A percentile compares a stretch with the other conserved stretches of the same genome.
Conservation (phyloP, 1,284 basidiomycete genomes). For the Cryptococcus sp. region DNA sequence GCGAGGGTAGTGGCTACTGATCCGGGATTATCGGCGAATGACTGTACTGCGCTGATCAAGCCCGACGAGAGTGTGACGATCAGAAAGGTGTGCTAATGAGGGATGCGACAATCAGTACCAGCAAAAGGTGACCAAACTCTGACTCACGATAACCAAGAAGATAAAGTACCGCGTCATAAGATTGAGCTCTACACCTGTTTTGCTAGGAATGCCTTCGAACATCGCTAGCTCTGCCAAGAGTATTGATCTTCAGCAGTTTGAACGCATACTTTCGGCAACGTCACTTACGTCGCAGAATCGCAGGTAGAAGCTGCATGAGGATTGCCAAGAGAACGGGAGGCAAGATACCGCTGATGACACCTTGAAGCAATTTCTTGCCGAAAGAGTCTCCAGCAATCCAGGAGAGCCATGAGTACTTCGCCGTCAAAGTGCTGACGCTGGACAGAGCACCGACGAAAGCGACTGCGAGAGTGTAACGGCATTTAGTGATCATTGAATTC, state of each 20-base stretch:
- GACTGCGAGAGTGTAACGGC: slow-evolving; percentile 19
- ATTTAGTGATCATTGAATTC: no score
- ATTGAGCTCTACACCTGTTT: slow-evolving; percentile 69
- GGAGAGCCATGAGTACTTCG: slow-evolving; percentile 59
- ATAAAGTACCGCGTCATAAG: slow-evolving; percentile 74
- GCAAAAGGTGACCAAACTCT: not conserved
- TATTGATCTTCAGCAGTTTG: not conserved
- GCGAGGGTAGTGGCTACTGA: slow-evolving; percentile 61
- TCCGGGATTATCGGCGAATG: slow-evolving; percentile 59
- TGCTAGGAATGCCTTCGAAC: slow-evolving; percentile 71
- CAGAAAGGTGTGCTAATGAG: slow-evolving; percentile 62
- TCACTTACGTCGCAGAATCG: slow-evolving; percentile 63
- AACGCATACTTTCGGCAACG: not conserved
- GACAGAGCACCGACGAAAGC: slow-evolving; percentile 58
- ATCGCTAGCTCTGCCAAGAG: slow-evolving; percentile 60
- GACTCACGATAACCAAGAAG: slow-evolving; percentile 68
- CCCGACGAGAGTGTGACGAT: slow-evolving; percentile 70
- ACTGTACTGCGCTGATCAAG: slow-evolving; percentile 57
- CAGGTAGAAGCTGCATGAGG: slow-evolving; percentile 70
- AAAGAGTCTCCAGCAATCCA: slow-evolving; percentile 60
- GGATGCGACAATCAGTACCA: not conserved
- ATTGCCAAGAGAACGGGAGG: slow-evolving; percentile 69
- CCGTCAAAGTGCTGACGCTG: slow-evolving; percentile 56
- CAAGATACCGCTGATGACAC: slow-evolving; percentile 66
- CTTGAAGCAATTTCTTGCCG: slow-evolving; percentile 54